Base-by-base conservation (phyloP, 192 early-diverging fungal genomes). In the Phlyctochytrium arcticum region DNA sequence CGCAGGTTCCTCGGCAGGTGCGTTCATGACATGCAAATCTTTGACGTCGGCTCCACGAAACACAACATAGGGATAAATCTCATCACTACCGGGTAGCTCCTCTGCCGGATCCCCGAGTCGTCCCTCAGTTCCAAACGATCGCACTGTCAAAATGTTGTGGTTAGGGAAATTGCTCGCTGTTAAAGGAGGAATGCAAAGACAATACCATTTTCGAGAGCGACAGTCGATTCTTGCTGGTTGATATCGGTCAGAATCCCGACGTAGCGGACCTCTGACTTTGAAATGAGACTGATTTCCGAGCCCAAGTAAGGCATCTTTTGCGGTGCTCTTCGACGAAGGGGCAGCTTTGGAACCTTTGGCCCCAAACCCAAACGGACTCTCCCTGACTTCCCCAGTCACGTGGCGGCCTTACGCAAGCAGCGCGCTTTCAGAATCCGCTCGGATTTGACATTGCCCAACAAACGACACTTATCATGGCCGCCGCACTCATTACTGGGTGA, bases 51-150 rank as follows among this genome's bases (percentile, higher is more conserved):
- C 85, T 19, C 93, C 96, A 33, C 93, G 85, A 72, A 98, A 98
- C 29, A 94, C 89, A 63, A 98, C 95, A 63, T 83, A 91, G 59
- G 92, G 90, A 75, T 90, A 98, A 36, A 93, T 77, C 67, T 90
- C 87, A 33, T 91, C 88, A 17, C 86, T 86, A 0, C 88, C 75
- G n/a, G 88, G 88, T 57, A 98, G 91, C 71, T 96, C 94, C 57
- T 96, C 88, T 48, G 72, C 59, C 9, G 86, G 87, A 58, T 90
- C 85, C 27, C 72, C 77, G 10, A 79, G 78, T 29, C 96, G 88
- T 62, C 94, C 94, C 74, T 98, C 96, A 1, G 96, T 98, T 59
- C 96, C 96, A 75, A 87, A 90, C n/a, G 92, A 95, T 46, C 87
- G 87, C 50, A 93, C 92, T 92, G 57, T 4, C 36, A 50, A 30